These are phyloP conservation scores for Herpetomonas tarakana DNA, from an alignment of 208 protist species.

Conservation along the genomic window DNA sequence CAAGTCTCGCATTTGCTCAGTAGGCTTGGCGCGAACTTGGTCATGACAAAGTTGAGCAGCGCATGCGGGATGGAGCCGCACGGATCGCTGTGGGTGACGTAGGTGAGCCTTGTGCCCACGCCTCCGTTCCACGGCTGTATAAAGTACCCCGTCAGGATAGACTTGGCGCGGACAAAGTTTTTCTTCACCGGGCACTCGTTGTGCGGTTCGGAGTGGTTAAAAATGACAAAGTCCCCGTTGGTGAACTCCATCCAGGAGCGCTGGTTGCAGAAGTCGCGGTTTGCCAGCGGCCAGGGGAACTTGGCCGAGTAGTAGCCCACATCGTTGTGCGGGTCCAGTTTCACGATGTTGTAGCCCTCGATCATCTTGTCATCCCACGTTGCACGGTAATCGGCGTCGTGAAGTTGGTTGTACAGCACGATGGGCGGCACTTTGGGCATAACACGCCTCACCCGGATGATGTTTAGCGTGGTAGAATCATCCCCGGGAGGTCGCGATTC, in stretches of 20 bases:
- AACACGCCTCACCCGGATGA: slow-evolving; percentile 63
- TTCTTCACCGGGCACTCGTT: slow-evolving; percentile 70
- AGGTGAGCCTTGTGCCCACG: slow-evolving; percentile 58
- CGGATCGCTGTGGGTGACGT: slow-evolving; percentile 86
- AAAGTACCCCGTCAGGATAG: slow-evolving; percentile 82
- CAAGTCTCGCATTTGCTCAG: slow-evolving; percentile 68
- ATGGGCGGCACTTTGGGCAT: slow-evolving; percentile 64
- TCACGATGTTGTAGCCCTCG: slow-evolving; percentile 79
- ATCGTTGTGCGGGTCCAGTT: slow-evolving; percentile 85
- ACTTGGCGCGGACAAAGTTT: slow-evolving; percentile 71
- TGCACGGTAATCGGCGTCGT: slow-evolving; percentile 80
- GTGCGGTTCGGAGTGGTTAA: slow-evolving; percentile 90
- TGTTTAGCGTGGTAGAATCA: slow-evolving; percentile 54
- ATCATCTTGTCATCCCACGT: slow-evolving; percentile 89
- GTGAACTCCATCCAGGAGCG: slow-evolving; percentile 92
- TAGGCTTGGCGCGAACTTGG: slow-evolving; percentile 46
- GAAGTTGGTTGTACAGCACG: slow-evolving; percentile 82
- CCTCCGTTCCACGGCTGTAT: slow-evolving; percentile 46
- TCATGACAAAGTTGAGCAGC: slow-evolving; percentile 81
- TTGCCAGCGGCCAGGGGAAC: slow-evolving; percentile 83
- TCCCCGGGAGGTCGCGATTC: slow-evolving; percentile 58
- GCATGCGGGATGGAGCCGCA: slow-evolving; percentile 78
- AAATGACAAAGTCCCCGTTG: slow-evolving; percentile 90
- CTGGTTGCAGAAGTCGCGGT: slow-evolving; percentile 91
- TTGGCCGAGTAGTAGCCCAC: slow-evolving; percentile 89